These are phyloP conservation scores for Phanerodontia chrysosporium DNA, from an alignment of 768 basidiomycete species.

Conservation along the genomic window DNA sequence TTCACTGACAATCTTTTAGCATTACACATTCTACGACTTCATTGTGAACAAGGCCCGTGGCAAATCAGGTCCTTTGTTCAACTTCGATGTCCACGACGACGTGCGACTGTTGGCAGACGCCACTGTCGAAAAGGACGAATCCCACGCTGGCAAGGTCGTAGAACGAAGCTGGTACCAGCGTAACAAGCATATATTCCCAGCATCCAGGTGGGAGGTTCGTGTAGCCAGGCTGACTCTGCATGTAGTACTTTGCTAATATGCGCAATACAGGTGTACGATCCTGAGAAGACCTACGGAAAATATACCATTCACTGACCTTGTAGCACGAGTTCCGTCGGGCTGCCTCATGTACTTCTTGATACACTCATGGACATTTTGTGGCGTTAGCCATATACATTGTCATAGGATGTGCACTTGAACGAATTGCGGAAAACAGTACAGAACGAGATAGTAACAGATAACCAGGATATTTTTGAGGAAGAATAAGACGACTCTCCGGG, in stretches of 20 bases:
- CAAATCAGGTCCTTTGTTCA: constrained; percentile 96
- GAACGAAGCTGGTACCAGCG: constrained; percentile 94
- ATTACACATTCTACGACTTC: constrained; percentile 97
- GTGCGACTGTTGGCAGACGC: constrained; percentile 92
- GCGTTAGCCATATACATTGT: no score
- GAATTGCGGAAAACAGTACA: neutral
- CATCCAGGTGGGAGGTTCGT: constrained; percentile 91
- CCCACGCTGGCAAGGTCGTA: constrained; percentile 97
- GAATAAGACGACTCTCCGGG: neutral
- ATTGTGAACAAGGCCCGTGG: constrained; percentile 98
- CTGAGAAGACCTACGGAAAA: constrained; percentile 89
- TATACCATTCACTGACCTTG: constrained; percentile 59
- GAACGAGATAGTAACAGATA: neutral
- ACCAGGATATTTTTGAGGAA: neutral
- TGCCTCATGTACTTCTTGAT: neutral
- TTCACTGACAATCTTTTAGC: constrained; percentile 42
- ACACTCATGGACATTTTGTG: no score
- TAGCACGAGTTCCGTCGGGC: neutral
- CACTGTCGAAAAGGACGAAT: constrained; percentile 95
- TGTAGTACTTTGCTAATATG: neutral
- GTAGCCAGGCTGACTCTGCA: neutral
- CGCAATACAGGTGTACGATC: constrained; percentile 72
- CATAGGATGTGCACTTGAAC: no score
- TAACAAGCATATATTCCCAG: constrained; percentile 97
- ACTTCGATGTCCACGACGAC: constrained; percentile 99